These are phyloP conservation scores for Pochonia chlamydosporia DNA, from an alignment of 2,329 filamentous ascomycete species.

Conservation along the genomic window DNA sequence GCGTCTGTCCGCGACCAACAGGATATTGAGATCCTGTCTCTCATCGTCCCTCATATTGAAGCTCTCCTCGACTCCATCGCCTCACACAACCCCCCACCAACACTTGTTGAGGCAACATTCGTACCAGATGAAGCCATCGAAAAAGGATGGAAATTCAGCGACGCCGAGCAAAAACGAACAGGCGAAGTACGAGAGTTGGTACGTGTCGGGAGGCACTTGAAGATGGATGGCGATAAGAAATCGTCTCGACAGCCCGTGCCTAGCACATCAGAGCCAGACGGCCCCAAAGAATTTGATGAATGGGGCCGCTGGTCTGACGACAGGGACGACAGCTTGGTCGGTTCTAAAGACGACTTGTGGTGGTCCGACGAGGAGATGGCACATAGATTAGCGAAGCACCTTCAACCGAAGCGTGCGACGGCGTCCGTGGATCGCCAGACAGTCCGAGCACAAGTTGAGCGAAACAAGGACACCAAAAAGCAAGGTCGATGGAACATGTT, in stretches of 20 bases:
- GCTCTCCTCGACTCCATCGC: conserved; percentile 34
- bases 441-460: conserved; percentile 23
- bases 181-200: conserved; percentile 27
- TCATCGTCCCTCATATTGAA: conserved; percentile 35
- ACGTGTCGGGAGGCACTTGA: conserved; percentile 19
- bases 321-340: not conserved
- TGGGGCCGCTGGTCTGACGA: conserved; percentile 19
- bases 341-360: conserved; percentile 28
- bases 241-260: not conserved
- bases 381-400: conserved; percentile 34
- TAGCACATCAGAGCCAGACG: not conserved
- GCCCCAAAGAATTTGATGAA: not conserved
- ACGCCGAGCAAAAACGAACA: conserved; percentile 20
- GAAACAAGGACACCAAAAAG: conserved; percentile 22
- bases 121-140: conserved; percentile 37
- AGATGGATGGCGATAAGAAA: not conserved
- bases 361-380: conserved; percentile 43
- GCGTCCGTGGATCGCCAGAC: conserved; percentile 18
- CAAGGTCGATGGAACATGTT: conserved; percentile 25
- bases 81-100: conserved; percentile 22
- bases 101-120: conserved; percentile 36
- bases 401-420: conserved; percentile 30
- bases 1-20: conserved; percentile 26
- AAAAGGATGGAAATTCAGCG: conserved; percentile 28
- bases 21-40: conserved; percentile 33